Evolutionary conservation across 148 eudicot species (phyloP).

Genomic region (Heliosperma pusillum): DNA sequence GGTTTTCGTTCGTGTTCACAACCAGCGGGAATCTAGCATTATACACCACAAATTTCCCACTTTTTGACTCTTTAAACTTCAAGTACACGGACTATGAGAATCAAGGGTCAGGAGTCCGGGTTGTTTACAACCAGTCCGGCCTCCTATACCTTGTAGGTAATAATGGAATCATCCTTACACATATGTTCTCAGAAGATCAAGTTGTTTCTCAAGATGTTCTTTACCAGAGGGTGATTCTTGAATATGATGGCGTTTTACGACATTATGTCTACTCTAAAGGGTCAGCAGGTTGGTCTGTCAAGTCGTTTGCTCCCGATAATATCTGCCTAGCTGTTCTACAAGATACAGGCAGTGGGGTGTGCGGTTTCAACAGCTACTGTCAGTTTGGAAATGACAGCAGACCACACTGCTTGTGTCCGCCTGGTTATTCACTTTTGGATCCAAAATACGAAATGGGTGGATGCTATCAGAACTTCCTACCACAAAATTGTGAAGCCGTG

Average conservation of each 20-base stretch:
- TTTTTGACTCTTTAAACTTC: conserved; percentile 6
- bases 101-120: conserved; percentile 14
- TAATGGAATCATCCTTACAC: conserved; percentile 5
- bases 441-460: conserved; percentile 20
- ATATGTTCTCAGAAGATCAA: neutral
- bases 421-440: conserved; percentile 22
- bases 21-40: conserved; percentile 23
- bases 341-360: conserved; percentile 25
- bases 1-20: conserved; percentile 19
- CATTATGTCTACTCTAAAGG: conserved; percentile 22
- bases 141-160: conserved; percentile 11
- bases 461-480: conserved; percentile 22
- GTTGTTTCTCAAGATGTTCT: neutral
- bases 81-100: neutral
- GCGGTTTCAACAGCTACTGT: conserved; percentile 36
- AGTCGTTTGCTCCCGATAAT: conserved; percentile 19
- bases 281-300: conserved; percentile 17
- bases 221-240: conserved; percentile 33
- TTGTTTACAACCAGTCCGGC: conserved; percentile 29
- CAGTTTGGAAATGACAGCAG: conserved; percentile 10
- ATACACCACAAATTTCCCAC: conserved; percentile 26
- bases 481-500: conserved; percentile 21
- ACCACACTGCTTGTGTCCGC: conserved; percentile 33
- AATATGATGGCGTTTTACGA: conserved; percentile 38
- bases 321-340: conserved; percentile 24